Conservation (phyloP, 2,329 filamentous ascomycete species). For the Sclerotinia glacialis region DNA sequence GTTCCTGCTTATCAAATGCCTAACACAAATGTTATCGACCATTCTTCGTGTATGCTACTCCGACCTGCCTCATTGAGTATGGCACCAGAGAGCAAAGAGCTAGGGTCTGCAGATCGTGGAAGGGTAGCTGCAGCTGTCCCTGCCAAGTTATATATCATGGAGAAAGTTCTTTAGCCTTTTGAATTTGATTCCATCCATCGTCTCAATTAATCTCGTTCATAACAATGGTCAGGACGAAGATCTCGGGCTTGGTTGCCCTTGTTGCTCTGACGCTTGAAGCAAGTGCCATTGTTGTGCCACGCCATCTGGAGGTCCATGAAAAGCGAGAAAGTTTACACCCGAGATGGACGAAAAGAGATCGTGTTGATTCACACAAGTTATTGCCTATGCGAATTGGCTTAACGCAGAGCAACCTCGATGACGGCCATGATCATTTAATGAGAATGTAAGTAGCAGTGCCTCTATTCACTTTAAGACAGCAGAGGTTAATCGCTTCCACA, state of each 20-base stretch:
- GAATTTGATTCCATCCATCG: not conserved
- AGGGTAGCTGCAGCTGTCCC: slow-evolving; percentile 12
- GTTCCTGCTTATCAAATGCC: slow-evolving; percentile 9
- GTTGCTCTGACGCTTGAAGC: slow-evolving; percentile 7
- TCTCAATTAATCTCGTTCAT: not conserved
- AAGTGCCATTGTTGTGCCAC: slow-evolving; percentile 26
- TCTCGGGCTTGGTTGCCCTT: slow-evolving; percentile 14
- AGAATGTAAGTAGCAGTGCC: slow-evolving; percentile 29
- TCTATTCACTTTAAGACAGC: slow-evolving; percentile 26
- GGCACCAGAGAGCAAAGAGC: not conserved
- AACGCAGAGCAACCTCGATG: slow-evolving; percentile 31
- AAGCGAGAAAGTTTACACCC: slow-evolving; percentile 27
- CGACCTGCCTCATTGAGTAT: slow-evolving; percentile 19
- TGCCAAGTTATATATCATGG: slow-evolving; percentile 20
- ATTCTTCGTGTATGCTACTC: not conserved
- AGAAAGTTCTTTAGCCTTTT: not conserved
- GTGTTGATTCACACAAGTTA: slow-evolving; percentile 28
- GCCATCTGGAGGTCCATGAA: slow-evolving; percentile 32
- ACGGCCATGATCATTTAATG: slow-evolving; percentile 32
- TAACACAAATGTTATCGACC: not conserved
- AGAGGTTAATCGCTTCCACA: not conserved
- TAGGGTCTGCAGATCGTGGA: slow-evolving; percentile 18
- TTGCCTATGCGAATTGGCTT: slow-evolving; percentile 35
- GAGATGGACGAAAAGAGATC: slow-evolving; percentile 33
- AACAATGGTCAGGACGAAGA: slow-evolving; percentile 2